Conservation (phyloP, 2,329 filamentous ascomycete genomes). For the Fusarium anthophilum region DNA sequence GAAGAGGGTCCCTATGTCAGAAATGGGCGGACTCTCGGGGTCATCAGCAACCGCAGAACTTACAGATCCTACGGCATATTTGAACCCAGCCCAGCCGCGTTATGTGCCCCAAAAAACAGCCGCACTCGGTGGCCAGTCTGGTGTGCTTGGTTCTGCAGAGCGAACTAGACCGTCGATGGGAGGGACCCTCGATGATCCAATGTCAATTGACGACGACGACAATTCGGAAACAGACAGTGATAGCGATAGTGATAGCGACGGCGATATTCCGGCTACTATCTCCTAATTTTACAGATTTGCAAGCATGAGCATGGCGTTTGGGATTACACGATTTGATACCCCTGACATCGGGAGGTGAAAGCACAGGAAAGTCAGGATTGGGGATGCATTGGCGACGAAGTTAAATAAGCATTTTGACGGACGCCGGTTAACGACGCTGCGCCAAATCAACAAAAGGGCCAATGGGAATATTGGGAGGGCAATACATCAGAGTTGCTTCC, state of each 20-base stretch:
- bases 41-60: constrained; percentile 50
- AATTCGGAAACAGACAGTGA: constrained; percentile 37
- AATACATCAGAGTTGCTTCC: background rate
- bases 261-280: constrained; percentile 43
- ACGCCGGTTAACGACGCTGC: background rate
- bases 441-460: background rate
- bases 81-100: constrained; percentile 37
- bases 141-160: background rate
- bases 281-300: background rate
- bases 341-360: background rate
- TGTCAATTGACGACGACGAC: constrained; percentile 40
- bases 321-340: constrained; percentile 23
- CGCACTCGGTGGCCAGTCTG: background rate
- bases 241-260: constrained; percentile 28
- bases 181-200: constrained; percentile 39
- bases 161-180: background rate
- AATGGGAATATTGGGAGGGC: background rate
- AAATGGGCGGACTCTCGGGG: constrained; percentile 49
- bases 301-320: constrained; percentile 24
- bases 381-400: constrained; percentile 2
- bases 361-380: background rate
- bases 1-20: constrained; percentile 44
- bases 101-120: constrained; percentile 5
- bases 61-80: constrained; percentile 48
- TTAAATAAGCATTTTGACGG: constrained; percentile 16